phyloP scores from a whole-genome alignment of 2,329 filamentous ascomycete species.

The Penicillium sp. region DNA sequence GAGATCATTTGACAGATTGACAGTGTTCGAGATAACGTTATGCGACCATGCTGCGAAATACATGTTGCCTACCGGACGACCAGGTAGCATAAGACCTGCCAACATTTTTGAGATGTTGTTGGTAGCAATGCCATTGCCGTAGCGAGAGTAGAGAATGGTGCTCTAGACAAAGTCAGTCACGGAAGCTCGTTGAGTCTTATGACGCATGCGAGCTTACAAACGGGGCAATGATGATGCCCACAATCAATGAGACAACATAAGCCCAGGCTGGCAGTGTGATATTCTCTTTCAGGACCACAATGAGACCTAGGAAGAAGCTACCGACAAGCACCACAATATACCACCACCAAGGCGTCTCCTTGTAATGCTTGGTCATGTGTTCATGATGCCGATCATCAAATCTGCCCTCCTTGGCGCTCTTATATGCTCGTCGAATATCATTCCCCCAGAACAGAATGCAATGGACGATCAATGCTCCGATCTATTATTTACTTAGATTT shows the following conservation, averaged over 20 bases:
- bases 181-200: neutral
- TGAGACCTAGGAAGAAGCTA: constrained; percentile 33
- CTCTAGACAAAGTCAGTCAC: constrained; percentile 43
- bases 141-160: constrained; percentile 29
- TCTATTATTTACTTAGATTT: constrained; percentile 41
- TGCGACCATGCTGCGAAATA: constrained; percentile 65
- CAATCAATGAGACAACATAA: constrained; percentile 32
- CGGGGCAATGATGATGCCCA: constrained; percentile 33
- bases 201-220: constrained; percentile 20
- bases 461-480: constrained; percentile 60
- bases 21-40: constrained; percentile 57
- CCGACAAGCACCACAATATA: constrained; percentile 31
- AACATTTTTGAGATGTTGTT: constrained; percentile 63
- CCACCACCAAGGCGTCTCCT: constrained; percentile 51
- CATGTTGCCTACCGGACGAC: constrained; percentile 60
- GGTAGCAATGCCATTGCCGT: constrained; percentile 19
- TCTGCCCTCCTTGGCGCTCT: constrained; percentile 48
- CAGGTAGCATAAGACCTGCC: constrained; percentile 56
- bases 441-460: constrained; percentile 60
- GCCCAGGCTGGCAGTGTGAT: constrained; percentile 38
- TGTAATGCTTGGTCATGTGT: constrained; percentile 59
- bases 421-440: constrained; percentile 55
- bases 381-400: constrained; percentile 58
- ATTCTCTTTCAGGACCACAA: constrained; percentile 36
- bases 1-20: constrained; percentile 57